Conservation (phyloP, 257 asterid genomes). For the Cinchona pubescens region DNA sequence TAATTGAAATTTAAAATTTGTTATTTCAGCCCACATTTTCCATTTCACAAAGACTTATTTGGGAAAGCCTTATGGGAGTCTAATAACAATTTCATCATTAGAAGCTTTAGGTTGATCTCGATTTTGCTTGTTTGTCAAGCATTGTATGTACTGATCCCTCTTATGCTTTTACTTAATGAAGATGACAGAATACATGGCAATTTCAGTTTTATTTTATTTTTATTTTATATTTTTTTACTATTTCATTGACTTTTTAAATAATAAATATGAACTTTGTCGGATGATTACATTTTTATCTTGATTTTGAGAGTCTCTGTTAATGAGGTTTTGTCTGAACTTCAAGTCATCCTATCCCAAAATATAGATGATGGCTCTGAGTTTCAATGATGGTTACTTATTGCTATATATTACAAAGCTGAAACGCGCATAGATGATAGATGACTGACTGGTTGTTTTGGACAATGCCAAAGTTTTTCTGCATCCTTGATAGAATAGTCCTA, state of each 20-base stretch:
- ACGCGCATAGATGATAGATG: not conserved
- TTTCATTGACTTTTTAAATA: not conserved
- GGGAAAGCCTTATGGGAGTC: too few species aligned
- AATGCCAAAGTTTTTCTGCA: not conserved
- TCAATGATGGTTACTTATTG: not conserved
- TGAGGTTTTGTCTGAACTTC: not conserved
- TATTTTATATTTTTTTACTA: too few species aligned
- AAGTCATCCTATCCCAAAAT: not conserved
- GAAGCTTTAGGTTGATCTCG: not conserved
- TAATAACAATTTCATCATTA: not conserved
- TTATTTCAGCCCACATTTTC: not conserved
- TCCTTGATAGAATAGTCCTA: not conserved
- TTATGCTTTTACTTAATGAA: not conserved
- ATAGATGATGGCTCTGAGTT: not conserved
- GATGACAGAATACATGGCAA: not conserved
- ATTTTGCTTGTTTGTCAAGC: not conserved
- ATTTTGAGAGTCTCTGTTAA: not conserved
- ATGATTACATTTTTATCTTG: not conserved
- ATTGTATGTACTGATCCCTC: not conserved
- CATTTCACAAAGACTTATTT: not conserved
- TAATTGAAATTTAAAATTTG: not conserved
- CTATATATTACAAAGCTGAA: not conserved
- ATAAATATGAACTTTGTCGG: not conserved
- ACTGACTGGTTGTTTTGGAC: not conserved
- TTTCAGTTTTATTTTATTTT: too few species aligned